These are phyloP conservation scores for Magnaporthales sp. DNA, from an alignment of 2,329 filamentous ascomycete species.

Conservation along the genomic window DNA sequence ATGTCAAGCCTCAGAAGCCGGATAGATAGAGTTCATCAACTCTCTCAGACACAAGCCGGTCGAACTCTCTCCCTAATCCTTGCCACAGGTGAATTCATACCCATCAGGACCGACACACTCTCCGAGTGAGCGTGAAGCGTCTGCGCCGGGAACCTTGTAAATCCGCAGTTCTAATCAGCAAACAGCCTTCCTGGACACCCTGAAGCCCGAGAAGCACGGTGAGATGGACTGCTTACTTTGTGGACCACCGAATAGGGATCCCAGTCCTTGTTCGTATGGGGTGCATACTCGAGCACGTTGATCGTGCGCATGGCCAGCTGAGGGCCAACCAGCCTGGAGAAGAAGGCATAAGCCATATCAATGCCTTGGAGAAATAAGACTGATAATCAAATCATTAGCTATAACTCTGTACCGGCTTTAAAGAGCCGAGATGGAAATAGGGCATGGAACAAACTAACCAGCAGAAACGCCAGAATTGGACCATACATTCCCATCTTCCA, in stretches of 20 bases:
- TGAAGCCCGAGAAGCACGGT: too few relatives aligned
- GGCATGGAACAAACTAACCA: slow-evolving; percentile 22
- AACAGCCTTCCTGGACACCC: neutral
- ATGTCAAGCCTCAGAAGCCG: too few relatives aligned
- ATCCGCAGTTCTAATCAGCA: neutral
- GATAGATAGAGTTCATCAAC: too few relatives aligned
- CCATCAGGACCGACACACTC: slow-evolving; percentile 9
- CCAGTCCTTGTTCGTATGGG: slow-evolving; percentile 12
- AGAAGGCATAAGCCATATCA: slow-evolving; percentile 28
- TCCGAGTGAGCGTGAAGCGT: slow-evolving; percentile 1
- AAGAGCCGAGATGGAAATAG: too few relatives aligned
- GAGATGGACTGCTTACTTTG: slow-evolving; percentile 8
- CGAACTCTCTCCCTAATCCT: too few relatives aligned
- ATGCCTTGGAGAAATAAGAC: slow-evolving; percentile 11
- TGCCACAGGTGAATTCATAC: neutral
- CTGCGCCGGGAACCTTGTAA: slow-evolving; percentile 7
- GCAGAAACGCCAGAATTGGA: slow-evolving; percentile 43
- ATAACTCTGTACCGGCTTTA: too few relatives aligned
- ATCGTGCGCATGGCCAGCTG: slow-evolving; percentile 12
- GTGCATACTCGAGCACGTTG: slow-evolving; percentile 15
- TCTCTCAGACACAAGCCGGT: too few relatives aligned
- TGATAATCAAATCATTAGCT: too few relatives aligned
- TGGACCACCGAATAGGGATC: slow-evolving; percentile 16
- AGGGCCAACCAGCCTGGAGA: slow-evolving; percentile 24
- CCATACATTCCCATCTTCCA: slow-evolving; percentile 44